Percentiles rank a stretch among this genome's conserved stretches.
Evolutionary conservation across 208 protist genomes (phyloP).

Genomic region (Wallacemonas sp.): DNA sequence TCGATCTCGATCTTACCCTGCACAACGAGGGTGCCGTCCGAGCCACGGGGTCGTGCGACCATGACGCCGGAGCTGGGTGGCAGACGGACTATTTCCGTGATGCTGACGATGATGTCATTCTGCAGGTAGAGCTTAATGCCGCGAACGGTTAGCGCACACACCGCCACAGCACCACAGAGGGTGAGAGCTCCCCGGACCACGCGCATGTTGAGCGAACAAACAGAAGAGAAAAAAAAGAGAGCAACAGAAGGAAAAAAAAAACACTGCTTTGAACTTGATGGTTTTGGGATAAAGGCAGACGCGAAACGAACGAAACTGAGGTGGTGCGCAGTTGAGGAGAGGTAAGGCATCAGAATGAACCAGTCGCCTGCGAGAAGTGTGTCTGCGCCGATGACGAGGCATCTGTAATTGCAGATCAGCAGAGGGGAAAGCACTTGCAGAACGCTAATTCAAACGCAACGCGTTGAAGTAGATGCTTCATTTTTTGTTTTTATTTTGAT

Average conservation of each 20-base stretch:
- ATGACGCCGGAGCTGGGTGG: conserved; percentile 24
- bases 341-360: no score
- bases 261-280: conserved; percentile 4
- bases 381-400: no score
- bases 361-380: no score
- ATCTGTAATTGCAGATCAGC: no score
- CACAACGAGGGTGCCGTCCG: conserved; percentile 19
- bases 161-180: conserved; percentile 22
- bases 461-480: no score
- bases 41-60: conserved; percentile 3
- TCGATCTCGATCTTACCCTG: conserved; percentile 71
- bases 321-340: not conserved
- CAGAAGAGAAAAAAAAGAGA: conserved; percentile 15
- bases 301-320: no score
- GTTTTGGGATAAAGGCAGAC: no score
- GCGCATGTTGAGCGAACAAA: conserved; percentile 10
- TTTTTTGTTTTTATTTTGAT: no score
- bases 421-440: no score
- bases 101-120: conserved; percentile 73
- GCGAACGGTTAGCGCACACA: conserved; percentile 46
- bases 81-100: conserved; percentile 79
- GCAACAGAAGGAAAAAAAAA: conserved; percentile 7
- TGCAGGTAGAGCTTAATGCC: conserved; percentile 47
- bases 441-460: no score
- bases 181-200: conserved; percentile 23